Conservation (phyloP, 1,139 yeast genomes). For the Ogataea hybrid region DNA sequence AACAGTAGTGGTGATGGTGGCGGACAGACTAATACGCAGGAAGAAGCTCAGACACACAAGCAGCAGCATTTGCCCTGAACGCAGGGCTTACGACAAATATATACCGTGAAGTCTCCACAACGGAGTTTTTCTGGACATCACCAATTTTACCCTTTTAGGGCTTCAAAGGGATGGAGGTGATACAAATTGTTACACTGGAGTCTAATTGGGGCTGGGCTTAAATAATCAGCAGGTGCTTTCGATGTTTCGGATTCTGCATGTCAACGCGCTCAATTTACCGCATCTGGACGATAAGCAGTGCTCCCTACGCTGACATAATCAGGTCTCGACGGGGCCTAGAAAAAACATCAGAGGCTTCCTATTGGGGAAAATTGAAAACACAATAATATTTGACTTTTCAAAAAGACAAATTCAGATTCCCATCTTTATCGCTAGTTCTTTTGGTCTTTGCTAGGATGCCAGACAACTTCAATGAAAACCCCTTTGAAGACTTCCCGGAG, state of each 20-base stretch:
- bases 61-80: too few relatives aligned
- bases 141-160: slow-evolving; percentile 17
- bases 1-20: too few relatives aligned
- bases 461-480: too few relatives aligned
- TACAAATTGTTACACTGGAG: not conserved
- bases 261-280: not conserved
- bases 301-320: slow-evolving; percentile 2
- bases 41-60: too few relatives aligned
- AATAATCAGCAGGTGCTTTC: not conserved
- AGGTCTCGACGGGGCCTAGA: not conserved
- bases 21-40: too few relatives aligned
- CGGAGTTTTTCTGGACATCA: too few relatives aligned
- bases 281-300: not conserved
- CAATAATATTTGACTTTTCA: slow-evolving; percentile 6
- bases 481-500: too few relatives aligned
- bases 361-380: slow-evolving; percentile 8
- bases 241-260: not conserved
- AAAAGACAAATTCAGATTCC: not conserved
- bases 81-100: too few relatives aligned
- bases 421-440: slow-evolving; percentile 1
- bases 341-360: slow-evolving; percentile 4
- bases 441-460: too few relatives aligned
- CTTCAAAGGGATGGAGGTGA: slow-evolving; percentile 12
- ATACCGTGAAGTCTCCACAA: too few relatives aligned
- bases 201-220: too few relatives aligned